Base-by-base conservation (phyloP, 78 protist genomes). In the Emiliania huxleyi region DNA sequence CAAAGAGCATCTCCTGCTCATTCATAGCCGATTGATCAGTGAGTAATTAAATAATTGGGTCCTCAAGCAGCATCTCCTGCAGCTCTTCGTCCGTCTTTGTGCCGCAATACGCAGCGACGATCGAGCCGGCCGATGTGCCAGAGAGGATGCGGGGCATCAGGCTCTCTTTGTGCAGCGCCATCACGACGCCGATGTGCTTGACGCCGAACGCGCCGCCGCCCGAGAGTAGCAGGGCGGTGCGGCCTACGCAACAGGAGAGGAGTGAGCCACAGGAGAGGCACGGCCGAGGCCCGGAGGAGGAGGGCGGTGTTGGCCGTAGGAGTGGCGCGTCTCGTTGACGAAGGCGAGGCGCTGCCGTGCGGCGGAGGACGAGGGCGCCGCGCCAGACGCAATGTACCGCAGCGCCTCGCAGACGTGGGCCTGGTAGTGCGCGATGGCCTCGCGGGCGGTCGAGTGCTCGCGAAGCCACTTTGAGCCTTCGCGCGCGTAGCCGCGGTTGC, bases 131-230 rank as follows among this genome's bases (percentile, higher is more conserved):
- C 15, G 89, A 45, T 18, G 94, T 46, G 37, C 97, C 97, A 19
- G 91, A 75, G 15, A 96, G 56, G 52, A 95, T 83, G 19, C 87
- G 77, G 44, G 98, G 98, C 40, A 97, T 48, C 38, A 97, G 49
- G 23, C 83, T 45, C 18, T 21, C 40, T 40, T 94, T 92, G 35
- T 69, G 89, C 81, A 97, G 93, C 11, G 93, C 93, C n/a, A 38
- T 43, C 42, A 94, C 38, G 18, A 97, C 98, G 19, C 98, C 98
- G 0, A 90, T 8, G 92, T 97, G 98, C 49, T 93, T 92, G 93
- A 84, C 37, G 21, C 95, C 95, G 52, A 79, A 42, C 3, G 87
- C 87, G 0, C 95, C 94, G 38, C 97, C 97, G 45, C 97, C 97
- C 2, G 90, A 46, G 43, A 97, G 93, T 46, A 93, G 46, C 43